phyloP scores from a whole-genome alignment of 495 filamentous ascomycete species.

The Podospora anserina region DNA sequence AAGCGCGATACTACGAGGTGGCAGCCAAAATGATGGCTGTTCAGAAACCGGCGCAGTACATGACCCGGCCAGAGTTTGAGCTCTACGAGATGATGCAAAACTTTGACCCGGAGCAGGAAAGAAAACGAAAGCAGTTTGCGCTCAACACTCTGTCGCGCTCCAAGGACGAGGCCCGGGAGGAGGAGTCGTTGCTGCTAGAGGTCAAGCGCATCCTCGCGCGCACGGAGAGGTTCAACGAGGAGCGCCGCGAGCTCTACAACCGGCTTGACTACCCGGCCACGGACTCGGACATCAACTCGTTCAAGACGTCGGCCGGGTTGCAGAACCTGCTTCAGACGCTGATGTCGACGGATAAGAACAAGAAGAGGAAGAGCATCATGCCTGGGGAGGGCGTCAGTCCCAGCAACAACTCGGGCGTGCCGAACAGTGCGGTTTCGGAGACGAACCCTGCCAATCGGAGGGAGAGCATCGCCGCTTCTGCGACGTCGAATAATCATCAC shows the following conservation, averaged over 20 bases:
- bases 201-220: slow-evolving; percentile 82
- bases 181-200: slow-evolving; percentile 82
- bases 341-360: slow-evolving; percentile 73
- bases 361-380: slow-evolving; percentile 66
- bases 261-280: slow-evolving; percentile 77
- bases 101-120: slow-evolving; percentile 76
- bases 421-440: slow-evolving; percentile 36
- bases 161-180: slow-evolving; percentile 85
- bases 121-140: slow-evolving; percentile 77
- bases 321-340: slow-evolving; percentile 76
- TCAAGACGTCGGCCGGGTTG: slow-evolving; percentile 75
- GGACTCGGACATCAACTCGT: slow-evolving; percentile 63
- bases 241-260: slow-evolving; percentile 85
- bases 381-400: slow-evolving; percentile 42
- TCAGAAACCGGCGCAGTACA: slow-evolving; percentile 74
- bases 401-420: slow-evolving; percentile 31
- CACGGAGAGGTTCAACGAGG: slow-evolving; percentile 76
- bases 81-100: slow-evolving; percentile 78
- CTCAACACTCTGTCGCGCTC: slow-evolving; percentile 71
- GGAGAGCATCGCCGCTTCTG: slow-evolving; percentile 48
- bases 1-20: slow-evolving; percentile 83
- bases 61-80: slow-evolving; percentile 77
- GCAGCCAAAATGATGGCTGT: slow-evolving; percentile 81
- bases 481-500: slow-evolving; percentile 30
- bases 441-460: slow-evolving; percentile 37